phyloP scores from a whole-genome alignment of 2,329 filamentous ascomycete species.

The Exophiala alcalophila region DNA sequence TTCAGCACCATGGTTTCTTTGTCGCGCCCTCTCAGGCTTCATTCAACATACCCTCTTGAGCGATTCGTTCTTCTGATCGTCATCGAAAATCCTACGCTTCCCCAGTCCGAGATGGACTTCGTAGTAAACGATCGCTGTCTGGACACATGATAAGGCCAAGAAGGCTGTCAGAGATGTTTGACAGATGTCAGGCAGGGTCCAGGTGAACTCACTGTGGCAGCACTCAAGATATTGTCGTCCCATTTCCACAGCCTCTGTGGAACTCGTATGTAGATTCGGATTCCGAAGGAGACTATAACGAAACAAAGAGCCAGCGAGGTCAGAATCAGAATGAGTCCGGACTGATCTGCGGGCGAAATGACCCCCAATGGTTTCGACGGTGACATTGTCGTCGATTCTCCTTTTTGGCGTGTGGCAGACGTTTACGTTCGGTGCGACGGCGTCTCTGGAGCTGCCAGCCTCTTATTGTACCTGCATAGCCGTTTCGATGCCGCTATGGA shows the following conservation, averaged over 20 bases:
- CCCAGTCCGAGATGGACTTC: slow-evolving; percentile 43
- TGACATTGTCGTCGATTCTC: background rate
- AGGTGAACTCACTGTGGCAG: slow-evolving; percentile 32
- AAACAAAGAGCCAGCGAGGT: slow-evolving; percentile 41
- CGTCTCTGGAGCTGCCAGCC: background rate
- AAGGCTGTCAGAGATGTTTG: slow-evolving; percentile 7
- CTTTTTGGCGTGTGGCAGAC: background rate
- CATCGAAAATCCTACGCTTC: slow-evolving; percentile 31
- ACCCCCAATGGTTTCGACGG: slow-evolving; percentile 34
- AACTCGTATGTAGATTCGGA: slow-evolving; percentile 41
- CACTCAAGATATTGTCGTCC: slow-evolving; percentile 38
- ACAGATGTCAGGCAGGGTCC: too few relatives aligned
- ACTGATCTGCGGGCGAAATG: slow-evolving; percentile 40
- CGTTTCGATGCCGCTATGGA: background rate
- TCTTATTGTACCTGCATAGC: slow-evolving; percentile 5
- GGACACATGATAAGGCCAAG: slow-evolving; percentile 37
- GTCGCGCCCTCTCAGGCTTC: background rate
- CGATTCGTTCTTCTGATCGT: slow-evolving; percentile 26
- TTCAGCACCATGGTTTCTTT: slow-evolving; percentile 32
- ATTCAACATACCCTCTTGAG: slow-evolving; percentile 38
- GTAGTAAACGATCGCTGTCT: slow-evolving; percentile 40
- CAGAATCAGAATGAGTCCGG: slow-evolving; percentile 42
- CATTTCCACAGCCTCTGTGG: slow-evolving; percentile 33
- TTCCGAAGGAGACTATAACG: slow-evolving; percentile 39
- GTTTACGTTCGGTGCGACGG: background rate